These are phyloP conservation scores for Magnolia kwangsiensis DNA, from an alignment of 164 flowering plant genomes.

Conservation along the genomic window DNA sequence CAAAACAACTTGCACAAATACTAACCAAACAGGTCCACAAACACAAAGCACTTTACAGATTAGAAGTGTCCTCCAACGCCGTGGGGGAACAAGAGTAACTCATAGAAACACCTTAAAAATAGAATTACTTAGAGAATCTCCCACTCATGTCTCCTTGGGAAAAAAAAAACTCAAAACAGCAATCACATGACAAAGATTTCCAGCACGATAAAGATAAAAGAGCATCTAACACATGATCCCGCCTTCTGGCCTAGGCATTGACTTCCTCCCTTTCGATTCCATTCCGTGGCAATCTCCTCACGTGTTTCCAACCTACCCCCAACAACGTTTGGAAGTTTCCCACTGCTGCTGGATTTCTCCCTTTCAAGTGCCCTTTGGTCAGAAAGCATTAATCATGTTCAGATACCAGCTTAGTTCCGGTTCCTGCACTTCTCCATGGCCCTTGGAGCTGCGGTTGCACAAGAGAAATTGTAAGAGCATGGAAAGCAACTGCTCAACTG, in stretches of 20 bases:
- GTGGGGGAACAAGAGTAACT: background rate
- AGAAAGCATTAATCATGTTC: constrained; percentile 11
- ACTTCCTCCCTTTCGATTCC: background rate
- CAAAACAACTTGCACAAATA: constrained; percentile 1
- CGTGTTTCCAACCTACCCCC: background rate
- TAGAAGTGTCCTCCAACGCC: background rate
- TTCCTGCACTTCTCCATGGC: constrained; percentile 72
- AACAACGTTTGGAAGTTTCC: background rate
- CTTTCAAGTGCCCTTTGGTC: background rate
- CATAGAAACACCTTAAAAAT: background rate
- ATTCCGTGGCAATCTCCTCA: background rate
- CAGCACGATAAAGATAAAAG: background rate
- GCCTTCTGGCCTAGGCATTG: constrained; percentile 3
- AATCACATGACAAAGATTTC: constrained; percentile 3
- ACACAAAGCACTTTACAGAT: constrained; percentile 9
- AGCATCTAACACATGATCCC: constrained; percentile 6
- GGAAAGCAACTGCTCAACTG: background rate
- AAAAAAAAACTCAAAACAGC: background rate
- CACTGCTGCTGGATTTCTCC: background rate
- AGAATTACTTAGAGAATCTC: constrained; percentile 5
- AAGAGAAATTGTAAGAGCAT: background rate
- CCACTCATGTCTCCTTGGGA: background rate
- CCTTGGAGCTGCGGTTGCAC: constrained; percentile 60
- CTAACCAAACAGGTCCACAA: constrained; percentile 4
- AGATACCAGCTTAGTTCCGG: constrained; percentile 35